These are phyloP conservation scores for Hypoxylon sp. DNA, from an alignment of 2,329 filamentous ascomycete species.

Conservation along the genomic window DNA sequence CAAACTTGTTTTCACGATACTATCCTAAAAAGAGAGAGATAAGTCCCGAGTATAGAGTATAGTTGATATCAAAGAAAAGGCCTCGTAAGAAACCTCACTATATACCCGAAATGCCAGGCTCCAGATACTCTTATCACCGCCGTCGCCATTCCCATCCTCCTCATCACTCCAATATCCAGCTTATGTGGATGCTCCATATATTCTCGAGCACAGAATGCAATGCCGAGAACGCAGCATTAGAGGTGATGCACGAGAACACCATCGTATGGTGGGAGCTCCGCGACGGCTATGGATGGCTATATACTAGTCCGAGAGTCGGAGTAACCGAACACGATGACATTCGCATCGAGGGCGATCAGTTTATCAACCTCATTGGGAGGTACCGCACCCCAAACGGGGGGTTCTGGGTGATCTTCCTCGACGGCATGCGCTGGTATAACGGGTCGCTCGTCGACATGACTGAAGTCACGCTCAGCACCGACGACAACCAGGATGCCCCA, in stretches of 20 bases:
- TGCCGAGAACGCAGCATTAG: background rate
- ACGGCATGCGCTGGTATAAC: slow-evolving; percentile 29
- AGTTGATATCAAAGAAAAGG: no score
- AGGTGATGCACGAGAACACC: background rate
- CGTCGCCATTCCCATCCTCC: background rate
- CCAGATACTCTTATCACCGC: background rate
- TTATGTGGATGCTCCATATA: background rate
- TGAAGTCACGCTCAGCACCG: slow-evolving; percentile 5
- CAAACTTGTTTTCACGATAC: no score
- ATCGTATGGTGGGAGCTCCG: background rate
- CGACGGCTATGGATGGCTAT: background rate
- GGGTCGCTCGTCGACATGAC: background rate
- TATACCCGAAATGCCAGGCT: no score
- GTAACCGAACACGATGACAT: background rate
- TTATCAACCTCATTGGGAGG: background rate
- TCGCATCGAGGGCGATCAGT: background rate
- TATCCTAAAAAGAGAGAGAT: no score
- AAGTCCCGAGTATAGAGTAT: no score
- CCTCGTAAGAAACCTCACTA: no score
- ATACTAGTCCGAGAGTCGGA: background rate
- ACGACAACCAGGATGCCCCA: background rate
- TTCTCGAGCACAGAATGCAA: slow-evolving; percentile 2
- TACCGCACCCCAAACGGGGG: background rate
- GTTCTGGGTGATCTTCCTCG: slow-evolving; percentile 20
- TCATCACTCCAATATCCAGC: background rate